These are phyloP conservation scores for Calophaca sinica DNA, from an alignment of 306 rosid species.

Conservation along the genomic window DNA sequence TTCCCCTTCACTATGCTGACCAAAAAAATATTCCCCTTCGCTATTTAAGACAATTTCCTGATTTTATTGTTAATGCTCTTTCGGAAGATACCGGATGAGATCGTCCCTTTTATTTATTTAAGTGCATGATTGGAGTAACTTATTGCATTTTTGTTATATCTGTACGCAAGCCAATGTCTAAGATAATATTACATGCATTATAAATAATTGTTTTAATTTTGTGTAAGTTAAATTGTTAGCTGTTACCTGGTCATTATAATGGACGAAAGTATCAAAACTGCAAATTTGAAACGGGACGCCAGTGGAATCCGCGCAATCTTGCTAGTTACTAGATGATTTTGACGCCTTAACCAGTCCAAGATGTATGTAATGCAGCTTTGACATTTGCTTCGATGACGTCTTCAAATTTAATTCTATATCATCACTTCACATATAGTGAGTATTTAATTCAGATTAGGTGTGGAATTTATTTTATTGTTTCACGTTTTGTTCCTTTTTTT, in stretches of 20 bases:
- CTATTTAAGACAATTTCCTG: no score
- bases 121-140: no score
- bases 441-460: conserved; percentile 37
- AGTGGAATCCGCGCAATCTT: background rate
- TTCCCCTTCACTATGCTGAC: no score
- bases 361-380: conserved; percentile 25
- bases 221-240: background rate
- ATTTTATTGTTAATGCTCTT: no score
- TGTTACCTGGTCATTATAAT: background rate
- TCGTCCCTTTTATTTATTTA: no score
- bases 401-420: conserved; percentile 33
- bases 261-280: background rate
- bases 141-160: no score
- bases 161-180: no score
- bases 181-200: no score
- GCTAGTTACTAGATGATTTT: conserved; percentile 32
- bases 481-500: background rate
- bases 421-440: background rate
- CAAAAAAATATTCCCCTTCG: no score
- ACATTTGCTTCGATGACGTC: conserved; percentile 20
- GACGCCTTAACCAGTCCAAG: conserved; percentile 41
- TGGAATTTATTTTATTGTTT: background rate
- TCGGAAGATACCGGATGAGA: no score
- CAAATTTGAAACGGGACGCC: background rate
- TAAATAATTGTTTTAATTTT: background rate